phyloP scores from a whole-genome alignment of 805 yeast genomes.

The Tetrapisispora pingtungensis region DNA sequence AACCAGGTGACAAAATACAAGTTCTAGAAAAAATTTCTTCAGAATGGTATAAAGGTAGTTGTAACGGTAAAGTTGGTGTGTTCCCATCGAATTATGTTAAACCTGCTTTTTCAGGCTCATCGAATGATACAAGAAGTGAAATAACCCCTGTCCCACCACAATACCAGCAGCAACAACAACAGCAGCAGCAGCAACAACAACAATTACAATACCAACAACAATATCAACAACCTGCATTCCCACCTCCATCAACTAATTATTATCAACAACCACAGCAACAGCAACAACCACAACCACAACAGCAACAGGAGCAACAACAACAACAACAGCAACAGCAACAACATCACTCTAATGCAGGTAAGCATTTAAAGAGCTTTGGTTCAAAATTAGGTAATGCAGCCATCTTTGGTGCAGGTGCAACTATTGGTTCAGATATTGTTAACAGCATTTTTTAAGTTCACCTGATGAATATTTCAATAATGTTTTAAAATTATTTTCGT shows the following conservation, averaged over 20 bases:
- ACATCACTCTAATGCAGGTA: conserved; percentile 24
- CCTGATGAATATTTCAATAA: neutral
- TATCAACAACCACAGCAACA: conserved; percentile 29
- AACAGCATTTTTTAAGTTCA: conserved; percentile 49
- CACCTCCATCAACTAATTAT: conserved; percentile 42
- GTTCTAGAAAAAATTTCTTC: conserved; percentile 64
- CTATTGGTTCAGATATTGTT: conserved; percentile 76
- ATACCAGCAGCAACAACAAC: conserved; percentile 4
- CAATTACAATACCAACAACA: too few species aligned
- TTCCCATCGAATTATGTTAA: conserved; percentile 86
- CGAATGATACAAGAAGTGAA: conserved; percentile 6
- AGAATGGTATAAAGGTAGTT: conserved; percentile 87
- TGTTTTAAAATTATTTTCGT: too few species aligned
- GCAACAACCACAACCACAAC: conserved; percentile 21
- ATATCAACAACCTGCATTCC: conserved; percentile 33
- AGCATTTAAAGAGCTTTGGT: conserved; percentile 52
- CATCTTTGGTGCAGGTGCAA: conserved; percentile 93
- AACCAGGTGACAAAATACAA: conserved; percentile 57
- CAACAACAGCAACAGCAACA: conserved; percentile 27
- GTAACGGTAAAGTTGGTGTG: conserved; percentile 56
- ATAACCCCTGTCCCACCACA: conserved; percentile 15
- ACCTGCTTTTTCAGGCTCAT: conserved; percentile 18
- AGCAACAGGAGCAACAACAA: conserved; percentile 20
- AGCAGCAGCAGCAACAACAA: conserved; percentile 1
- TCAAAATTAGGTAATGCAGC: conserved; percentile 86